Percentiles rank a stretch among this genome's conserved stretches.
These are phyloP conservation scores for Jaltomata sinuosa DNA, from an alignment of 257 asterid genomes.

Conservation along the genomic window DNA sequence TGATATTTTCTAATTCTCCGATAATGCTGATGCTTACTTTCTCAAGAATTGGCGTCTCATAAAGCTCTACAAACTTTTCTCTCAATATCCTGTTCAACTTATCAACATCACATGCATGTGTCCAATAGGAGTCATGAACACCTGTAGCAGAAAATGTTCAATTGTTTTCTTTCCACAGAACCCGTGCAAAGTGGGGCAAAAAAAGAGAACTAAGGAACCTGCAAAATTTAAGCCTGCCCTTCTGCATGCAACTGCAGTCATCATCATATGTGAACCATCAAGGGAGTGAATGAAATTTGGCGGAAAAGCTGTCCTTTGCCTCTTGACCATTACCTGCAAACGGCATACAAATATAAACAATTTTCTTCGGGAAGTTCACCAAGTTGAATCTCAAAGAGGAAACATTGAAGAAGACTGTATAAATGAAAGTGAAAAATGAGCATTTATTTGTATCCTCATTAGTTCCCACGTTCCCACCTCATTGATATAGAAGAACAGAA, in stretches of 20 bases:
- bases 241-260: constrained; percentile 95
- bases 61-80: constrained; percentile 85
- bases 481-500: neutral
- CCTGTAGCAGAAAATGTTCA: constrained; percentile 39
- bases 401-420: neutral
- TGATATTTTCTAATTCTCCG: neutral
- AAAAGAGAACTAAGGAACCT: constrained; percentile 32
- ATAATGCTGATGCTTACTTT: constrained; percentile 34
- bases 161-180: neutral
- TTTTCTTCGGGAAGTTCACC: neutral
- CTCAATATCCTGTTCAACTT: constrained; percentile 63
- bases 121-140: constrained; percentile 98
- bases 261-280: constrained; percentile 99
- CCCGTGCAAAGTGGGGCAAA: neutral
- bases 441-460: neutral
- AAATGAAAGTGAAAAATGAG: neutral
- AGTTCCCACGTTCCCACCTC: neutral
- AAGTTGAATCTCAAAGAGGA: neutral
- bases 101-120: constrained; percentile 94
- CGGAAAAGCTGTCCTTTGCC: constrained; percentile 95
- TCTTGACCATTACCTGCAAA: constrained; percentile 70
- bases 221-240: constrained; percentile 86
- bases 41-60: constrained; percentile 75
- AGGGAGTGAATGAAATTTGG: constrained; percentile 97
- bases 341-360: constrained; percentile 5